Conservation (phyloP, 2,329 filamentous ascomycete genomes). For the Pestalotiopsis sp. region DNA sequence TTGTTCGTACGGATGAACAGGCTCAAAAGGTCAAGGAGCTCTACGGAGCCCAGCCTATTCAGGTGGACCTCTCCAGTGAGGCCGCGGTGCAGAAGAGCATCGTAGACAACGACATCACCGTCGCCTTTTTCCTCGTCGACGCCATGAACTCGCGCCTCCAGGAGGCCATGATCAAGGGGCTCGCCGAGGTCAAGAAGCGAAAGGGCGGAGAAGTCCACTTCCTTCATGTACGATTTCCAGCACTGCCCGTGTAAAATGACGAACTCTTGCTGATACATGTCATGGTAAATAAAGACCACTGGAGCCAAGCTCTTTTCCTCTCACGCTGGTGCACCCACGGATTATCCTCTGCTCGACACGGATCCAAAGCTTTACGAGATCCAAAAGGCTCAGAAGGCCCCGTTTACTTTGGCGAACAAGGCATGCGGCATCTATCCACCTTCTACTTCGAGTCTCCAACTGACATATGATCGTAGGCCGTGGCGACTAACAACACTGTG, state of each 20-base stretch:
- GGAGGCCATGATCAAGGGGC: constrained; percentile 44
- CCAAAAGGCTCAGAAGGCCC: constrained; percentile 38
- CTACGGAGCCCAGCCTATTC: constrained; percentile 45
- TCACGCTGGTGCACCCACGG: constrained; percentile 45
- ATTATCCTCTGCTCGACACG: constrained; percentile 43
- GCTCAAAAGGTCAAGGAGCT: constrained; percentile 41
- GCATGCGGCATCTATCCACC: constrained; percentile 19
- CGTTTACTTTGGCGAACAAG: constrained; percentile 23
- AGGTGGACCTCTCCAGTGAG: constrained; percentile 40
- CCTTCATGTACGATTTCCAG: constrained; percentile 36
- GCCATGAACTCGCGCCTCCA: constrained; percentile 35
- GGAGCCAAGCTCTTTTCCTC: constrained; percentile 56
- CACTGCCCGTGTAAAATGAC: neutral
- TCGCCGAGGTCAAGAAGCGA: constrained; percentile 43
- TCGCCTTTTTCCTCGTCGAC: constrained; percentile 52
- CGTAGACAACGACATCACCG: constrained; percentile 43
- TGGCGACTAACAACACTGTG: constrained; percentile 42
- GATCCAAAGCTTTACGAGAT: constrained; percentile 45
- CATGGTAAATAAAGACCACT: constrained; percentile 36
- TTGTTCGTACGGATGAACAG: constrained; percentile 48
- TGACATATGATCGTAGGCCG: constrained; percentile 30
- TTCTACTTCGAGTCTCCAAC: neutral
- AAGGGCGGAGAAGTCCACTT: constrained; percentile 49
- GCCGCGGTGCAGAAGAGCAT: constrained; percentile 37
- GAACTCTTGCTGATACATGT: neutral